These are phyloP conservation scores for Eruca vesicaria DNA, from an alignment of 441 rosid species.

Conservation along the genomic window DNA sequence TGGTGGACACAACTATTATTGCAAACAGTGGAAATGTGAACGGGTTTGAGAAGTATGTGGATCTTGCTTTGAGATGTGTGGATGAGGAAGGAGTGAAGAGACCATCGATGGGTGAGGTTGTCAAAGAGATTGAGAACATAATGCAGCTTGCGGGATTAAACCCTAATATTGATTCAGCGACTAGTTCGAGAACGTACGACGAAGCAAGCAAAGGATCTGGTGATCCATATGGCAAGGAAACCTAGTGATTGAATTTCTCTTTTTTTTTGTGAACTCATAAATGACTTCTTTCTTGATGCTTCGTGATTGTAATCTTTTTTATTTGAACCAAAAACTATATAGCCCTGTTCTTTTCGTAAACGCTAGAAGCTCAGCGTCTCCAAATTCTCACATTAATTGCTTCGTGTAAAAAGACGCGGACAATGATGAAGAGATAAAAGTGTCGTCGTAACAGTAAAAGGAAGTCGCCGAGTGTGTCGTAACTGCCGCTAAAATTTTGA, in stretches of 20 bases:
- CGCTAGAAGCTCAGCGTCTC: no score
- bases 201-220: conserved; percentile 13
- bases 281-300: background rate
- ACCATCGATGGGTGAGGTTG: conserved; percentile 76
- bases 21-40: conserved; percentile 34
- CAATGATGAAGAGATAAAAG: no score
- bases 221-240: conserved; percentile 14
- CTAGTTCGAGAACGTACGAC: conserved; percentile 40
- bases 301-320: conserved; percentile 26
- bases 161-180: conserved; percentile 58
- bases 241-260: background rate
- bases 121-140: conserved; percentile 71
- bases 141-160: conserved; percentile 62
- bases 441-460: no score
- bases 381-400: no score
- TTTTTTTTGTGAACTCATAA: background rate
- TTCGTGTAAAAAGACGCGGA: no score
- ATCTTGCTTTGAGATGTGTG: conserved; percentile 67
- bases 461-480: no score
- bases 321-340: no score
- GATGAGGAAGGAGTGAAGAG: conserved; percentile 55
- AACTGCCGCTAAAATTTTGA: no score
- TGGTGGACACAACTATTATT: conserved; percentile 51
- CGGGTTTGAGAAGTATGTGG: conserved; percentile 62
- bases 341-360: no score